These are phyloP conservation scores for Blastocladiella britannica DNA, from an alignment of 192 early-diverging fungal genomes.

Conservation along the genomic window DNA sequence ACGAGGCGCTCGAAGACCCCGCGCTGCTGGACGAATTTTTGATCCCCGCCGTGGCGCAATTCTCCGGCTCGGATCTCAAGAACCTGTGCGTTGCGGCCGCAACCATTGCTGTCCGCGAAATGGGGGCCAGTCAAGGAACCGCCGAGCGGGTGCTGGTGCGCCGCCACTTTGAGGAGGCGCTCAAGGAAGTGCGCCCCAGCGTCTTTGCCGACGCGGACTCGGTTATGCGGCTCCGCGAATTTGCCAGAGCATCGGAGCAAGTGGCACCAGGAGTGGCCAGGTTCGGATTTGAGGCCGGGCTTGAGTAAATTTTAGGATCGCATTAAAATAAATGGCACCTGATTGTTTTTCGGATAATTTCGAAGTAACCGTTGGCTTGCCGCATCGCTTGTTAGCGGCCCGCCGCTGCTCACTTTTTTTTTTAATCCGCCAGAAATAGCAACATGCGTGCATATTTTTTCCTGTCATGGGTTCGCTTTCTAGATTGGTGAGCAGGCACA, in stretches of 20 bases:
- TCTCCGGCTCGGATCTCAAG: conserved; percentile 86
- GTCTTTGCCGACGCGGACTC: conserved; percentile 78
- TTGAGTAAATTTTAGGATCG: too few species aligned
- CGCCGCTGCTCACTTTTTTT: too few species aligned
- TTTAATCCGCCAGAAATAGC: too few species aligned
- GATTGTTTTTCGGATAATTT: too few species aligned
- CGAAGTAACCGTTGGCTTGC: too few species aligned
- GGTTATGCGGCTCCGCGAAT: conserved; percentile 71
- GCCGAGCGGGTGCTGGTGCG: conserved; percentile 18
- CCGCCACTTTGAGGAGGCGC: conserved; percentile 65
- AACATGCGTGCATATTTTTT: too few species aligned
- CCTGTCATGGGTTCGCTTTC: too few species aligned
- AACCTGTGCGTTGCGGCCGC: conserved; percentile 83
- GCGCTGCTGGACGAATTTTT: conserved; percentile 45
- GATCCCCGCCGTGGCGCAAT: conserved; percentile 39
- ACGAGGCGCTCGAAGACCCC: conserved; percentile 41
- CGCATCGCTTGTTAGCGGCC: too few species aligned
- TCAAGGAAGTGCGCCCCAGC: conserved; percentile 64
- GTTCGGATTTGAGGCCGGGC: conserved; percentile 36
- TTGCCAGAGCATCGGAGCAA: conserved; percentile 49
- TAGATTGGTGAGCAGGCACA: too few species aligned
- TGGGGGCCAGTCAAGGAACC: conserved; percentile 14
- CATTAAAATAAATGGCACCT: too few species aligned
- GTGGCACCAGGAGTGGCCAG: conserved; percentile 20
- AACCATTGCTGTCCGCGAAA: conserved; percentile 36